phyloP scores from a whole-genome alignment of 345 rosid genomes.

The Zanthoxylum bungeanum region DNA sequence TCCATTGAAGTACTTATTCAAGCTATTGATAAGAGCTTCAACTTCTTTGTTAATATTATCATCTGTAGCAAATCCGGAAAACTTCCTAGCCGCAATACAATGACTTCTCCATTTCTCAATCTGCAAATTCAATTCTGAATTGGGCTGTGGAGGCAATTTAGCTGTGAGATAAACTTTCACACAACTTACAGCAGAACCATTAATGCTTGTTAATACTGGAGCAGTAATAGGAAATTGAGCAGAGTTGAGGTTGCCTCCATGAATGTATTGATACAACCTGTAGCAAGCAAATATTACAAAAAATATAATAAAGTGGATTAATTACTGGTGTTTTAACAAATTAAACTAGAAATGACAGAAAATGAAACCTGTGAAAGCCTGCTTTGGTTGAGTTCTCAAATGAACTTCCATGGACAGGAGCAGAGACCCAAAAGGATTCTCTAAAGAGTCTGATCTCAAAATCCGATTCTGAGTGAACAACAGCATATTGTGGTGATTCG shows the following conservation, averaged over 20 bases:
- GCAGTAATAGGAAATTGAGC: conserved; percentile 28
- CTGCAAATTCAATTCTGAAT: conserved; percentile 35
- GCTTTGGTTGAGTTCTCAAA: conserved; percentile 36
- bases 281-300: background rate
- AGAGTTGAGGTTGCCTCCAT: conserved; percentile 37
- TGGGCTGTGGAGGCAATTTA: conserved; percentile 32
- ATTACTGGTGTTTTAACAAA: background rate
- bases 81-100: conserved; percentile 38
- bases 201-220: conserved; percentile 40
- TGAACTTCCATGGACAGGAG: conserved; percentile 34
- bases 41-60: conserved; percentile 28
- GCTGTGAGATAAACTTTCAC: conserved; percentile 23
- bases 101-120: conserved; percentile 33
- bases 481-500: conserved; percentile 34
- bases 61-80: conserved; percentile 42
- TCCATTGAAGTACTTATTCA: conserved; percentile 9
- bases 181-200: conserved; percentile 1
- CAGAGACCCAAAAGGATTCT: conserved; percentile 36
- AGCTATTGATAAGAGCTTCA: conserved; percentile 30
- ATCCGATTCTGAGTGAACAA: conserved; percentile 29
- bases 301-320: background rate
- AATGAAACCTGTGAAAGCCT: conserved; percentile 48
- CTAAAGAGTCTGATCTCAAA: conserved; percentile 42
- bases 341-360: background rate
- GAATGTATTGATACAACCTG: conserved; percentile 50